These are phyloP conservation scores for Trichoderma erinaceum DNA, from an alignment of 495 filamentous ascomycete species.

Conservation along the genomic window DNA sequence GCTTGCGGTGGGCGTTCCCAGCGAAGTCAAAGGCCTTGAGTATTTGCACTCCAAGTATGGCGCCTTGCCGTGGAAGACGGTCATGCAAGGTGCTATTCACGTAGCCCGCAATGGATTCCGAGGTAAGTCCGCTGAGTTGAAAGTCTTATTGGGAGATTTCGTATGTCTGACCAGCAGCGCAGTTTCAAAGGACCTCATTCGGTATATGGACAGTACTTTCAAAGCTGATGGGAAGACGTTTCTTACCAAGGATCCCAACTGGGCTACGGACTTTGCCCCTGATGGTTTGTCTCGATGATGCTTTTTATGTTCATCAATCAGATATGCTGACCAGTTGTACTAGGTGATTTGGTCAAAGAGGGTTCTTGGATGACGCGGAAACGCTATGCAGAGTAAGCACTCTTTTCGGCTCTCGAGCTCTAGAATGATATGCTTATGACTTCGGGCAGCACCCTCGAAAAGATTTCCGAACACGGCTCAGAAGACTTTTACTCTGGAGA, in stretches of 20 bases:
- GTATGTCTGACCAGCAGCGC: conserved; percentile 15
- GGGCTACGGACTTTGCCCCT: conserved; percentile 67
- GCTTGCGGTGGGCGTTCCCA: conserved; percentile 60
- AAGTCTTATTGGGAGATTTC: neutral
- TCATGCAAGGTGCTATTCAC: conserved; percentile 66
- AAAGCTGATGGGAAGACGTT: neutral
- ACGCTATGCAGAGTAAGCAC: conserved; percentile 59
- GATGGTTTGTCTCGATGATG: conserved; percentile 40
- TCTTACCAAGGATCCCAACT: conserved; percentile 6
- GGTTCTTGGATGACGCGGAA: conserved; percentile 73
- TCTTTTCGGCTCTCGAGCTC: neutral
- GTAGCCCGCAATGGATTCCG: conserved; percentile 69
- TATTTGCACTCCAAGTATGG: conserved; percentile 64
- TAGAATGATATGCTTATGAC: neutral
- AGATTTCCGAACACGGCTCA: conserved; percentile 61
- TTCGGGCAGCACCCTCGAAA: conserved; percentile 53
- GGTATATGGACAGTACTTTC: conserved; percentile 52
- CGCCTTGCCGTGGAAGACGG: conserved; percentile 32
- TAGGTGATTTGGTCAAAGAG: conserved; percentile 49
- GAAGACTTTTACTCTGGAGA: conserved; percentile 72
- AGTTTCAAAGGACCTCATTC: conserved; percentile 60
- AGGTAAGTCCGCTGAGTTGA: conserved; percentile 21
- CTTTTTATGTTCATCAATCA: neutral
- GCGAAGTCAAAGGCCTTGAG: conserved; percentile 73
- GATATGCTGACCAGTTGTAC: conserved; percentile 1